Conservation (phyloP, 345 rosid species). For the Brassica nigra region DNA sequence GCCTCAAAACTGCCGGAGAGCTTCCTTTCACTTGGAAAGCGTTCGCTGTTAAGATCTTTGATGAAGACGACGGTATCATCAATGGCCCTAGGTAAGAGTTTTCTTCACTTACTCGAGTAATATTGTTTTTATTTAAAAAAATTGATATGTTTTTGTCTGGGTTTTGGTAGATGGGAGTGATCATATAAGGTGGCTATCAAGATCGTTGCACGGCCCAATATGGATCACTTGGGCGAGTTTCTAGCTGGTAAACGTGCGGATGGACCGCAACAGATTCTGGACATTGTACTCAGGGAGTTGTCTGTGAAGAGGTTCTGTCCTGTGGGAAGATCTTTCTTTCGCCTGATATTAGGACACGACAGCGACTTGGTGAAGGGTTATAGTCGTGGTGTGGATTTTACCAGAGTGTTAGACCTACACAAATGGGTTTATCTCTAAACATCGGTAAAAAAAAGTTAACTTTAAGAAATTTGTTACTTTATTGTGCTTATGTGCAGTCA, state of each 20-base stretch:
- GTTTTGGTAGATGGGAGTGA: conserved; percentile 65
- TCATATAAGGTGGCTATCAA: conserved; percentile 79
- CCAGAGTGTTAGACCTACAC: conserved; percentile 96
- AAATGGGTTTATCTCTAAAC: conserved; percentile 93
- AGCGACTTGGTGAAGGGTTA: conserved; percentile 92
- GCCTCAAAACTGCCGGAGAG: conserved; percentile 93
- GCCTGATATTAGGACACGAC: conserved; percentile 73
- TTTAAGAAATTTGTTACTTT: neutral
- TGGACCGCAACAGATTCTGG: conserved; percentile 89
- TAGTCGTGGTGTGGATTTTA: conserved; percentile 99
- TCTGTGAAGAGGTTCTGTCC: conserved; percentile 82
- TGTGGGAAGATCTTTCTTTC: conserved; percentile 90
- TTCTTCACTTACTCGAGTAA: neutral
- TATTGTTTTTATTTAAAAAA: neutral
- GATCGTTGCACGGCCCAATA: conserved; percentile 78
- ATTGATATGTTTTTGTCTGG: conserved; percentile 9
- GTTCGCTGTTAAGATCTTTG: conserved; percentile 73
- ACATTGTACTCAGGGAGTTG: conserved; percentile 85
- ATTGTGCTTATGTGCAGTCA: neutral
- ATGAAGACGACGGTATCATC: conserved; percentile 69
- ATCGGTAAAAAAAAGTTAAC: conserved; percentile 57
- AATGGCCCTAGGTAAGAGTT: conserved; percentile 76
- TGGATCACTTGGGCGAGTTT: conserved; percentile 88
- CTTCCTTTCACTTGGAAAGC: conserved; percentile 91
- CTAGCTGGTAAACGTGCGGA: conserved; percentile 88